Percentiles rank a stretch among this genome's conserved stretches.
These are phyloP conservation scores for Pythium phragmitis DNA, from an alignment of 352 stramenopile species.

Conservation along the genomic window DNA sequence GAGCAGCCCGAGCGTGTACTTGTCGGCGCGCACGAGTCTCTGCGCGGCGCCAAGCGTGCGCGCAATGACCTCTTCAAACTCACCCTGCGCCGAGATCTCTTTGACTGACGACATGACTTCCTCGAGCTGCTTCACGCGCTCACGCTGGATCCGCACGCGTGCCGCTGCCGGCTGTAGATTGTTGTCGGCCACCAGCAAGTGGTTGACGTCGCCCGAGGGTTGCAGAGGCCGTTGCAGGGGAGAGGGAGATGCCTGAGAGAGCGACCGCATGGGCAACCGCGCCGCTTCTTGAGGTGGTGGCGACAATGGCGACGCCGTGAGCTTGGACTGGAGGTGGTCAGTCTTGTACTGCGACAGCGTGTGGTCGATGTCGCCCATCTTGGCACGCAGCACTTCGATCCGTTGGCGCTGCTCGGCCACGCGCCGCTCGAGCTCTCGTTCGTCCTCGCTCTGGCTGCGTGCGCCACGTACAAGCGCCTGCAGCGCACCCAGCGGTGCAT, in stretches of 20 bases:
- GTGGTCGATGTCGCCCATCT: constrained; percentile 42
- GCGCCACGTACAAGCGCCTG: constrained; percentile 37
- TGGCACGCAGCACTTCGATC: constrained; percentile 36
- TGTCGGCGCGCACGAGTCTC: constrained; percentile 48
- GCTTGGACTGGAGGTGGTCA: constrained; percentile 41
- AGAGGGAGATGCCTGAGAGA: not conserved
- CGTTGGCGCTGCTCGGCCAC: constrained; percentile 41
- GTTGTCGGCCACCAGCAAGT: constrained; percentile 12
- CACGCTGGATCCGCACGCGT: constrained; percentile 35
- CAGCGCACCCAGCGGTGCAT: constrained; percentile 45
- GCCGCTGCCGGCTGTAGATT: not conserved
- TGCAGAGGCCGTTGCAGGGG: not conserved
- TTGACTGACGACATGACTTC: constrained; percentile 55
- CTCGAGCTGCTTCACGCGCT: constrained; percentile 56
- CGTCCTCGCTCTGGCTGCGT: constrained; percentile 38
- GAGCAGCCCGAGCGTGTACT: constrained; percentile 57
- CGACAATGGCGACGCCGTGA: constrained; percentile 14
- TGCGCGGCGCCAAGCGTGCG: constrained; percentile 47
- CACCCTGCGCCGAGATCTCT: constrained; percentile 57
- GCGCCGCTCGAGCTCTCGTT: constrained; percentile 33
- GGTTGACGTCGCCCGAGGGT: not conserved
- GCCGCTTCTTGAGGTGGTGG: not conserved
- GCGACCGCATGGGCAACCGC: too few species aligned
- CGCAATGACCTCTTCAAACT: constrained; percentile 56
- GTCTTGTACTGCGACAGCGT: constrained; percentile 46